Percentiles rank a stretch among this genome's conserved stretches.
phyloP scores from a whole-genome alignment of 768 basidiomycete genomes.

The Termitomyces bulborhizus region DNA sequence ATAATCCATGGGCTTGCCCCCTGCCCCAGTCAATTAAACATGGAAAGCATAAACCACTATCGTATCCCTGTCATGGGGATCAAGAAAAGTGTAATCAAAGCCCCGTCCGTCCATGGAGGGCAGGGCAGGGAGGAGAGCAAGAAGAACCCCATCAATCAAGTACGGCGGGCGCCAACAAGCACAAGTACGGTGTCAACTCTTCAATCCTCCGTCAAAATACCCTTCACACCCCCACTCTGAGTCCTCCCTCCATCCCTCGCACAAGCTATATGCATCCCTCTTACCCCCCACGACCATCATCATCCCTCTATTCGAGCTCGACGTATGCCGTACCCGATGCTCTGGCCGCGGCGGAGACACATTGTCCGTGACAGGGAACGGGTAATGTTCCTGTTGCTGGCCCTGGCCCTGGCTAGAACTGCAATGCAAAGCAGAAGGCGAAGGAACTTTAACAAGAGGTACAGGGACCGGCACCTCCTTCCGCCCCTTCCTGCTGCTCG shows the following conservation, averaged over 20 bases:
- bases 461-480: constrained; percentile 33
- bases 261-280: constrained; percentile 65
- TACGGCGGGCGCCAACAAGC: no score
- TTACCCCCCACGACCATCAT: constrained; percentile 11
- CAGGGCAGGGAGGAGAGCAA: not conserved
- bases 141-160: no score
- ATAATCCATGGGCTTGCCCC: no score
- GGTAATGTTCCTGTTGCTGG: constrained; percentile 39
- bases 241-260: constrained; percentile 79
- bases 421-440: constrained; percentile 10
- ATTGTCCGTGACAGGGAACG: constrained; percentile 53
- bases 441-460: constrained; percentile 32
- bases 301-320: constrained; percentile 16
- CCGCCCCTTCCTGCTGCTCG: constrained; percentile 26
- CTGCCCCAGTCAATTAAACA: no score
- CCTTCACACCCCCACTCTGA: constrained; percentile 82
- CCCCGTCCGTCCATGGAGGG: not conserved
- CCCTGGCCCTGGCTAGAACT: constrained; percentile 2
- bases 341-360: constrained; percentile 13
- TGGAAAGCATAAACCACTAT: no score
- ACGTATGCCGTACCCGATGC: constrained; percentile 13
- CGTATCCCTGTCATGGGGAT: no score
- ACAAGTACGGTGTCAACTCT: not conserved
- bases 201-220: constrained; percentile 43
- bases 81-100: not conserved